These are phyloP conservation scores for Spencermartinsiella europaea DNA, from an alignment of 805 yeast species.

Conservation along the genomic window DNA sequence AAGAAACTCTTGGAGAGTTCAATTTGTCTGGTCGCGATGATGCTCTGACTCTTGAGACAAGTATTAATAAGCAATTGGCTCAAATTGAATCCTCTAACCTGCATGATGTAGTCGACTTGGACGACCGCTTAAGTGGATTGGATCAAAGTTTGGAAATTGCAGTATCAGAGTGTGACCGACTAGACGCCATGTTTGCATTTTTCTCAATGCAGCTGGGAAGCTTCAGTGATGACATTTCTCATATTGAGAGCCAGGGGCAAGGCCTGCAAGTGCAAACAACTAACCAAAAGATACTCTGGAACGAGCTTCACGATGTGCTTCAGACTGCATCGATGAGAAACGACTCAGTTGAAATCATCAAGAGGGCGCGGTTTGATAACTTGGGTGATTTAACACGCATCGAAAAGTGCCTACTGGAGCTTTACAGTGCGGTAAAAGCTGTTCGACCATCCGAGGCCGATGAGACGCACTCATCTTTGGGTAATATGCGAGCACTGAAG, in stretches of 20 bases:
- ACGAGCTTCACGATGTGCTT: constrained; percentile 62
- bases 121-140: constrained; percentile 40
- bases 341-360: constrained; percentile 44
- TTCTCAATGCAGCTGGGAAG: constrained; percentile 59
- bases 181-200: constrained; percentile 50
- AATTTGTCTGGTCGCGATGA: constrained; percentile 71
- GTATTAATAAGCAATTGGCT: constrained; percentile 54
- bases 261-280: constrained; percentile 81
- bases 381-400: constrained; percentile 39
- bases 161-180: constrained; percentile 47
- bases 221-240: constrained; percentile 61
- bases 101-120: constrained; percentile 48
- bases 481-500: constrained; percentile 58
- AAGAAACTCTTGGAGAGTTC: constrained; percentile 70
- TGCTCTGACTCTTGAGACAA: constrained; percentile 50
- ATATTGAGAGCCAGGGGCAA: constrained; percentile 67
- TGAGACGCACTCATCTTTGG: constrained; percentile 24
- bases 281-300: constrained; percentile 71
- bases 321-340: constrained; percentile 65
- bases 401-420: constrained; percentile 51
- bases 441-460: constrained; percentile 45
- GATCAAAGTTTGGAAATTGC: constrained; percentile 41
- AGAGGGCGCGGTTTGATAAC: constrained; percentile 46
- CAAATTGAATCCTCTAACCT: constrained; percentile 60
- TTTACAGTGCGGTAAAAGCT: constrained; percentile 62